Evolutionary conservation across 495 filamentous ascomycete species (phyloP).

Genomic region (Penicillium samsonianum): DNA sequence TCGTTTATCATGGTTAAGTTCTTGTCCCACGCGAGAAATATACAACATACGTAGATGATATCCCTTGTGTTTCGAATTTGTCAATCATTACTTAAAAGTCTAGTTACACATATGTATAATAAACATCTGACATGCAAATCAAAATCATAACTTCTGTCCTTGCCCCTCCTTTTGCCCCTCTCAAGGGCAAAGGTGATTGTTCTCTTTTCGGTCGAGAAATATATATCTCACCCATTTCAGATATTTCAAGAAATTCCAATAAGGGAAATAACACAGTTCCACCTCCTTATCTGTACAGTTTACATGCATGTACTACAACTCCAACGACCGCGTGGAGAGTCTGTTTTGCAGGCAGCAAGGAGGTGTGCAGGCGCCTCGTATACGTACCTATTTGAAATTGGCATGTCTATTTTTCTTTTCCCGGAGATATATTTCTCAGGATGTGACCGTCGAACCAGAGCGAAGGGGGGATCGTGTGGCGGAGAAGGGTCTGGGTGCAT

Average conservation of each 20-base stretch:
- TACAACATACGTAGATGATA: neutral
- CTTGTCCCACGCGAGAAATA: neutral
- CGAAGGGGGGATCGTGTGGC: constrained; percentile 4
- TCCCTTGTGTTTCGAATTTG: neutral
- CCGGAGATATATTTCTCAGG: neutral
- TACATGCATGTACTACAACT: constrained; percentile 1
- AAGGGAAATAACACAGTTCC: neutral
- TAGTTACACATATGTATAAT: too few species aligned
- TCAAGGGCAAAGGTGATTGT: neutral
- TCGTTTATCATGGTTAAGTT: neutral
- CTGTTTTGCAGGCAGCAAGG: constrained; percentile 16
- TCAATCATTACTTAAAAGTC: neutral
- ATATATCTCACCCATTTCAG: neutral
- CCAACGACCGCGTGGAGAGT: constrained; percentile 11
- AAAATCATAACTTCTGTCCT: neutral
- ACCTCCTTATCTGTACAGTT: constrained; percentile 4
- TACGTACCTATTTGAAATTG: constrained; percentile 12
- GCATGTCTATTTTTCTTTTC: neutral
- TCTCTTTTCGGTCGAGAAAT: neutral
- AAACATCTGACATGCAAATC: constrained; percentile 1
- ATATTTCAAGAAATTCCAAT: neutral
- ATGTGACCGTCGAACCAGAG: constrained; percentile 16
- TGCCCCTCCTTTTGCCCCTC: constrained; percentile 6
- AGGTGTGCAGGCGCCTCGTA: constrained; percentile 10
- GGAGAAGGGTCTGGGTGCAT: neutral